A percentile compares a stretch with the other conserved stretches of the same genome.
Evolutionary conservation across 1,139 yeast species (phyloP).

Genomic region (Wickerhamomyces sp.): DNA sequence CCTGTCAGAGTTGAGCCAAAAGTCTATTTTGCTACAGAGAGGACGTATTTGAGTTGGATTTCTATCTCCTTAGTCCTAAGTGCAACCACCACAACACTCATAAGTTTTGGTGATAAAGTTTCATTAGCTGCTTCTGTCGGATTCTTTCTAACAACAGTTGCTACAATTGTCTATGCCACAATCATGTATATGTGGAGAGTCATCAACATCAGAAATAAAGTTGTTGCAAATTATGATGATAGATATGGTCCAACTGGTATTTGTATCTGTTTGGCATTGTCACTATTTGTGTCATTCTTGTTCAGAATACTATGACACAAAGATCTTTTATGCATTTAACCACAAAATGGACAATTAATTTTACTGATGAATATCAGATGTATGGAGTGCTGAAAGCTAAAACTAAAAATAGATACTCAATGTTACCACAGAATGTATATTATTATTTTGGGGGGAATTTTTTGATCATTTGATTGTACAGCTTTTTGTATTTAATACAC

Average conservation of each 20-base stretch:
- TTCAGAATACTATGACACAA: slow-evolving; percentile 20
- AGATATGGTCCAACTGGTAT: slow-evolving; percentile 81
- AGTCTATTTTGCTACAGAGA: slow-evolving; percentile 80
- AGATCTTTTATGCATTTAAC: background rate
- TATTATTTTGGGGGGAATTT: too few species aligned
- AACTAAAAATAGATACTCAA: too few species aligned
- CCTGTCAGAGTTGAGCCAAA: slow-evolving; percentile 83
- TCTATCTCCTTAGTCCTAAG: slow-evolving; percentile 70
- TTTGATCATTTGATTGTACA: too few species aligned
- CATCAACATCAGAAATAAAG: slow-evolving; percentile 73
- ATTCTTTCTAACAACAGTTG: slow-evolving; percentile 77
- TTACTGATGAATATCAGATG: too few species aligned
- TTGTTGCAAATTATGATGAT: slow-evolving; percentile 84
- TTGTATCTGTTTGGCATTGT: slow-evolving; percentile 67
- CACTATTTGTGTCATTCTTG: slow-evolving; percentile 69
- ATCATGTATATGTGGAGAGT: slow-evolving; percentile 80
- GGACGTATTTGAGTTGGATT: slow-evolving; percentile 76
- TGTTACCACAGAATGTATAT: too few species aligned
- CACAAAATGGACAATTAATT: too few species aligned
- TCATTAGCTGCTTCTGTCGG: slow-evolving; percentile 84
- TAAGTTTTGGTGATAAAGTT: slow-evolving; percentile 61
- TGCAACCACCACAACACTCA: slow-evolving; percentile 66
- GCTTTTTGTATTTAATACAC: too few species aligned
- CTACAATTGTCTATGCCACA: slow-evolving; percentile 71
- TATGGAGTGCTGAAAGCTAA: too few species aligned